Conservation (phyloP, 2,329 filamentous ascomycete genomes). For the Sporothrix pallida region DNA sequence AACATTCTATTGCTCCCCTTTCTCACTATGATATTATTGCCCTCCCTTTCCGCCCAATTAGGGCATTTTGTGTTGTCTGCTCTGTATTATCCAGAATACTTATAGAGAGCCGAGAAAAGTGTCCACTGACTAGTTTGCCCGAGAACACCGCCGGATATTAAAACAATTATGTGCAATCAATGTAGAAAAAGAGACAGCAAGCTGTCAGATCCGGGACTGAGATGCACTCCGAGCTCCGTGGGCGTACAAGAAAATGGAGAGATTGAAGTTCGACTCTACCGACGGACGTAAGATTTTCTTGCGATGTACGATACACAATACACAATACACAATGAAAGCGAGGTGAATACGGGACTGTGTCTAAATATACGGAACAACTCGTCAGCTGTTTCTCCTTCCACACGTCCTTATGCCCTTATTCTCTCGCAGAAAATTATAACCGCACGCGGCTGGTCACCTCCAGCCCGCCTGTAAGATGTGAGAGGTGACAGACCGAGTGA, state of each 20-base stretch:
- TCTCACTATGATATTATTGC: neutral
- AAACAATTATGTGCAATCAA: constrained; percentile 24
- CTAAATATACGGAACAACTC: too few relatives aligned
- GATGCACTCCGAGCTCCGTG: constrained; percentile 9
- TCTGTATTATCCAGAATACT: constrained; percentile 23
- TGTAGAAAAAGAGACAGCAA: neutral
- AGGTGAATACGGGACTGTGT: neutral
- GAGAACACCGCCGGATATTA: constrained; percentile 29
- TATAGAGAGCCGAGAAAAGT: neutral
- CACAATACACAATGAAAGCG: neutral
- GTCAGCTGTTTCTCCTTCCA: too few relatives aligned
- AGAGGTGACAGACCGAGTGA: constrained; percentile 13
- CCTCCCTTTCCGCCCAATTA: constrained; percentile 1
- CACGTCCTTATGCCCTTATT: too few relatives aligned
- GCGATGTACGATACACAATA: neutral
- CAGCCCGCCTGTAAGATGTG: constrained; percentile 16
- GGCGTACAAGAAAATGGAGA: neutral
- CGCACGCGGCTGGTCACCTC: neutral
- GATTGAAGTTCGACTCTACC: neutral
- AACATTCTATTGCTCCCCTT: neutral
- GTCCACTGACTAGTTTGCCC: constrained; percentile 23
- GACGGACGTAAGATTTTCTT: constrained; percentile 21
- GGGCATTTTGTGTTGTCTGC: neutral
- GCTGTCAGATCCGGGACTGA: constrained; percentile 17
- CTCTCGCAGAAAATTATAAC: neutral